Evolutionary conservation across 2,329 filamentous ascomycete species (phyloP), one percentile per base, ranked within the genome.

Genomic region (Xylaria sp.): DNA sequence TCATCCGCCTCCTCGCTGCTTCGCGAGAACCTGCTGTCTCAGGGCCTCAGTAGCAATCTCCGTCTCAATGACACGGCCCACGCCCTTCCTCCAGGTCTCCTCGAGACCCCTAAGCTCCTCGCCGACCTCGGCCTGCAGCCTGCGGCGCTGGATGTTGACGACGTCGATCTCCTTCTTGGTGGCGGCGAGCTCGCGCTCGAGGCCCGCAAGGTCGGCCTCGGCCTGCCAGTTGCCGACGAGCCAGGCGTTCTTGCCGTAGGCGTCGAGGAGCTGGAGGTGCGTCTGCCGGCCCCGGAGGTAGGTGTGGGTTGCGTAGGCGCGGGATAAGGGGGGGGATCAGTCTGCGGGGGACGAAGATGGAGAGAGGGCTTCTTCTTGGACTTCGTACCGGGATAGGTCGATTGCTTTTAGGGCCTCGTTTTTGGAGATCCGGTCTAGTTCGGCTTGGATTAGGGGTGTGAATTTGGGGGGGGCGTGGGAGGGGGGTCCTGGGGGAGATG

Each of bases 171-270:
- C 87, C 61, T 84, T 82, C 75, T 88, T 89, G 19, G 85, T 79
- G 40, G 81, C 83, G 14, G 87, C 88, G 52, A 98, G 81, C 71
- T 97, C 92, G 46, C 82, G 82, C 82, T 98, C 94, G 25, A 96
- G 73, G 12, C 76, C 76, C 53, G 84, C 83, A 54, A 96, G 77
- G 43, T 92, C 84, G 45, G 87, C 86, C 78, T 97, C 94, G 19
- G 93, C 77, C 69, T 91, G 87, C 70, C 89, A 87, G 77, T 99
- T 99, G 5, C 87, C 87, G 8, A 96, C 84, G 58, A 99, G 82
- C 94, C 95, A 98, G 9, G 92, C 90, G 76, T 97, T 97, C 78
- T 92, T 92, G 69, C 94, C 95, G 76, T 89, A 89, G 53, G 83
- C 83, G 71, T 95, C 91, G 19, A 97, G 85, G n/a, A 97, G 83